Percentiles rank a stretch among this genome's conserved stretches.
Conservation (phyloP, 495 filamentous ascomycete species). For the Penicillium riverlandense region DNA sequence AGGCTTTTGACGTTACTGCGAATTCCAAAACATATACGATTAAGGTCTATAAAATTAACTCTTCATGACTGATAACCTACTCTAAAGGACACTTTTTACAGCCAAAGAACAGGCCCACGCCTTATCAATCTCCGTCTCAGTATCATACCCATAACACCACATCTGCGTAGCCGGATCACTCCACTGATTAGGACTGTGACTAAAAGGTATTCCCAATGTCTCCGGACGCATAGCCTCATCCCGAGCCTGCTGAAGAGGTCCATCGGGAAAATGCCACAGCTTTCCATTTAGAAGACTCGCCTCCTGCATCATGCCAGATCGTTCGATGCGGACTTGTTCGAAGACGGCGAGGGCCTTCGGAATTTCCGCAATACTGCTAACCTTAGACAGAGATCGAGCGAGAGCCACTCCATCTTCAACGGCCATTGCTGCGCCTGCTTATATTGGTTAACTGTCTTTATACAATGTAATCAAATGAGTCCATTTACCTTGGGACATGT, state of each 20-base stretch:
- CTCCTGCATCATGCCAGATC: conserved; percentile 19
- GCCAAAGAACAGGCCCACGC: conserved; percentile 4
- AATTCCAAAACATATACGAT: too few species aligned
- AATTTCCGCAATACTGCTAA: conserved; percentile 5
- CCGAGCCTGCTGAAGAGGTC: conserved; percentile 28
- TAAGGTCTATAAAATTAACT: too few species aligned
- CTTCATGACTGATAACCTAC: too few species aligned
- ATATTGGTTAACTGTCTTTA: background rate
- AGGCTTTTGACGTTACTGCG: too few species aligned
- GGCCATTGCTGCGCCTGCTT: conserved; percentile 31
- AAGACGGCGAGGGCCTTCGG: conserved; percentile 11
- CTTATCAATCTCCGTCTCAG: conserved; percentile 20
- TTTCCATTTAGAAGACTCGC: conserved; percentile 20
- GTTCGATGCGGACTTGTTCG: conserved; percentile 14
- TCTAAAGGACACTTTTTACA: too few species aligned
- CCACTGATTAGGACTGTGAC: conserved; percentile 36
- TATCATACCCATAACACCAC: conserved; percentile 40
- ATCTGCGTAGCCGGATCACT: conserved; percentile 31
- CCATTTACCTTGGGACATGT: conserved; percentile 30
- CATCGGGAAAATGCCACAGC: conserved; percentile 39
- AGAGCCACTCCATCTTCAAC: conserved; percentile 30
- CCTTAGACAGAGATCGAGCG: conserved; percentile 9
- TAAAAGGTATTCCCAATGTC: conserved; percentile 7
- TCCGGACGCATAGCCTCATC: conserved; percentile 31
- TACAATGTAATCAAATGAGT: background rate